phyloP scores from a whole-genome alignment of 805 yeast genomes.

The Yamadazyma phyllophila region DNA sequence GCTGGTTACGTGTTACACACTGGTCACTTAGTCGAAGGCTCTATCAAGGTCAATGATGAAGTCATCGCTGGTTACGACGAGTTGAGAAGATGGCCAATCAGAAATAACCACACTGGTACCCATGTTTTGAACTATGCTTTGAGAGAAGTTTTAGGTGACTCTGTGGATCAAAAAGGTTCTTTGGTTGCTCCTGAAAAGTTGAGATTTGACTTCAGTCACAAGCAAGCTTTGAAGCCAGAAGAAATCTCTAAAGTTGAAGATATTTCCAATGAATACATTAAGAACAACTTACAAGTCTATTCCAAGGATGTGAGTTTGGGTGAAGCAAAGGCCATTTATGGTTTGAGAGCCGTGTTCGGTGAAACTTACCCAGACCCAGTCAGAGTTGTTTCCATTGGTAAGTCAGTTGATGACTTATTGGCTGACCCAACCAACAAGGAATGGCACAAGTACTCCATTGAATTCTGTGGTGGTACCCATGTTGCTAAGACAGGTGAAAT shows the following conservation, averaged over 20 bases:
- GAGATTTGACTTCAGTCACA: constrained; percentile 95
- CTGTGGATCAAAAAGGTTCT: constrained; percentile 94
- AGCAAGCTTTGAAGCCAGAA: constrained; percentile 69
- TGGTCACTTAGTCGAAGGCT: constrained; percentile 79
- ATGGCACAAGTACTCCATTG: constrained; percentile 81
- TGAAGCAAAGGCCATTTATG: constrained; percentile 69
- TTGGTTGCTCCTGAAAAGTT: constrained; percentile 92
- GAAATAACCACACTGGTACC: constrained; percentile 98
- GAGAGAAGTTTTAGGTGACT: constrained; percentile 80
- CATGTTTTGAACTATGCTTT: constrained; percentile 90
- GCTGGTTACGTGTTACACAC: constrained; percentile 97
- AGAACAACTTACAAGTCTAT: constrained; percentile 68
- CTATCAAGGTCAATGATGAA: constrained; percentile 60
- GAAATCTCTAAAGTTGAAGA: constrained; percentile 77
- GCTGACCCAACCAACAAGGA: constrained; percentile 65
- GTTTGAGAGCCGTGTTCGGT: constrained; percentile 97
- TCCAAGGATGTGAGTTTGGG: constrained; percentile 79
- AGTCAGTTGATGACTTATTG: constrained; percentile 77
- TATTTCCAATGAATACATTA: constrained; percentile 69
- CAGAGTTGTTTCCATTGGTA: constrained; percentile 95
- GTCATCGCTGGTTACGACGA: constrained; percentile 89
- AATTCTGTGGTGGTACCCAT: constrained; percentile 99
- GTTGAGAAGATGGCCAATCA: constrained; percentile 91
- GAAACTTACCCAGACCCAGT: constrained; percentile 99
- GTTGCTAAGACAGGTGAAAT: constrained; percentile 90